Percentiles rank a stretch among this genome's conserved stretches.
phyloP scores from a whole-genome alignment of 2,329 filamentous ascomycete genomes.

The Penicillium expansum region DNA sequence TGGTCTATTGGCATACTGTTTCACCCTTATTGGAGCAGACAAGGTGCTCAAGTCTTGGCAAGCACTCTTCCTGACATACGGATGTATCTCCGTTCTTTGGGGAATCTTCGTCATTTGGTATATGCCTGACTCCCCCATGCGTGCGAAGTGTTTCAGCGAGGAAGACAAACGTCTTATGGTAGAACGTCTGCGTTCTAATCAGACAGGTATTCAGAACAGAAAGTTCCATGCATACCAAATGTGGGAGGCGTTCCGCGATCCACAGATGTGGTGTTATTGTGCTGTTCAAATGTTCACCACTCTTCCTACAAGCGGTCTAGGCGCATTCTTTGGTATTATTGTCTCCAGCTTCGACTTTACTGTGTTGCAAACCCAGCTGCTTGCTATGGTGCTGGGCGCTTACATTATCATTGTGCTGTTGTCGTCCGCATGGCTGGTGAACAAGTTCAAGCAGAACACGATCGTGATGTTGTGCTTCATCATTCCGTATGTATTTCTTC shows the following conservation, averaged over 20 bases:
- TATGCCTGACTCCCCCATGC: constrained; percentile 69
- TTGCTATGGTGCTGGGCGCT: constrained; percentile 69
- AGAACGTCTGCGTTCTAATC: constrained; percentile 59
- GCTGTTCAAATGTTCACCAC: constrained; percentile 69
- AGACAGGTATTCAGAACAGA: constrained; percentile 61
- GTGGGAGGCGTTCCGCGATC: constrained; percentile 60
- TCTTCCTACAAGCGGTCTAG: constrained; percentile 68
- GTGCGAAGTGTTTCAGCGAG: constrained; percentile 66
- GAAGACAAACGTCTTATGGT: constrained; percentile 64
- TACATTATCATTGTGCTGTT: constrained; percentile 71
- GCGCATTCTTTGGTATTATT: constrained; percentile 71
- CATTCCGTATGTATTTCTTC: constrained; percentile 54
- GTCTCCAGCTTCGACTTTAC: constrained; percentile 68
- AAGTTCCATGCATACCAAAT: constrained; percentile 54
- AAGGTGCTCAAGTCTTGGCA: constrained; percentile 63
- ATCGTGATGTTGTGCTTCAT: constrained; percentile 64
- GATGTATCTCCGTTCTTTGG: constrained; percentile 61
- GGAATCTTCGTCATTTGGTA: constrained; percentile 63
- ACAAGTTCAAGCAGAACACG: constrained; percentile 67
- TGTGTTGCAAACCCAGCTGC: constrained; percentile 65
- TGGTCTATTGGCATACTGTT: constrained; percentile 62
- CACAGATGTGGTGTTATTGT: constrained; percentile 64
- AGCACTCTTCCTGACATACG: constrained; percentile 65
- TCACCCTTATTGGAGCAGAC: constrained; percentile 51
- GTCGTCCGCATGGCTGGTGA: constrained; percentile 64